Evolutionary conservation across 352 stramenopile genomes (phyloP), one percentile per base, ranked within the genome.

Genomic region (Phytophthora ohioensis): DNA sequence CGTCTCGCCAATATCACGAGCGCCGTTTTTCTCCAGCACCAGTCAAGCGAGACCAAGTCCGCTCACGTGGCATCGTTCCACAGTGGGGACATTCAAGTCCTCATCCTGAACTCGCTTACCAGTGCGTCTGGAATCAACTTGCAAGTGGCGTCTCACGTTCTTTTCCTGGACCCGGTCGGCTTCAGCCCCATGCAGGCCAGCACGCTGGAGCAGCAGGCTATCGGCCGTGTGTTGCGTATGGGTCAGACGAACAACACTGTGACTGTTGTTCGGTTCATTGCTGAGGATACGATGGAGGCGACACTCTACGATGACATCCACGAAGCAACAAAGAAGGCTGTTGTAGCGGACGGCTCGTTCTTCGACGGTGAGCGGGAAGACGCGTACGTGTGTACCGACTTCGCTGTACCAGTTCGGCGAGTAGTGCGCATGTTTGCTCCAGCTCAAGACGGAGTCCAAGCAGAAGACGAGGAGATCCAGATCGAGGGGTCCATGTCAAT

Each of bases 81-180:
- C 5, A 77, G 67, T 10, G 88, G 88, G 21, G 77, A 88, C 31
- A 89, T 73, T 6, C 75, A 90, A 30, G 87, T 94, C 9, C 69
- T 97, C 17, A 75, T 97, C 41, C 76, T 95, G 41, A 91, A 94
- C 57, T 88, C 88, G 52, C 80, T 93, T 38, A 92, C 82, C 41
- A 95, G 88, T 57, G 88, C 90, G 13, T 93, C 85, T 27, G 90
- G 88, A 6, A 94, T 93, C 71, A 97, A 97, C 52, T 67, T 97
- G 41, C 88, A 95, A 57, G 80, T 91, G 48, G 90, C 90, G 13
- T 93, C 86, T 6, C 89, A 95, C 42, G 83, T 95, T 27, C 84
- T 95, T 43, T 91, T 97, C 63, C 53, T 96, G 6, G 90, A 96
- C 47, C 86, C 87, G 1, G 83, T 92, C 9, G 87, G 90, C 9